These are phyloP conservation scores for Salvia rosmarinus DNA, from an alignment of 257 asterid species.

Conservation along the genomic window DNA sequence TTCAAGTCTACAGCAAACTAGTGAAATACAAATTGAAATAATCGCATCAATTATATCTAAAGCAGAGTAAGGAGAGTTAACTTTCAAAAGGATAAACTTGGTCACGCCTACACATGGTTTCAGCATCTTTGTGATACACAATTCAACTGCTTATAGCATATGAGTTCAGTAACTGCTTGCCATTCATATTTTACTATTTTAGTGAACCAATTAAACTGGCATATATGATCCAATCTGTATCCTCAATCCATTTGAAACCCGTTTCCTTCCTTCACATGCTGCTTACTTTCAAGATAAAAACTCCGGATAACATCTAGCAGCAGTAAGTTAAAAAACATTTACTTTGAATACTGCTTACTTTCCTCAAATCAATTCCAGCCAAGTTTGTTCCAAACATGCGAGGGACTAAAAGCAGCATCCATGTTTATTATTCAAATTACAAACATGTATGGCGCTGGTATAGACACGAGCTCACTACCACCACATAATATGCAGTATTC, in stretches of 20 bases:
- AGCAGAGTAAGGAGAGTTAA: background rate
- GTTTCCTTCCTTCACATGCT: background rate
- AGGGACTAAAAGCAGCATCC: conserved; percentile 18
- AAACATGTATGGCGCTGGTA: background rate
- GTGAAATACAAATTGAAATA: conserved; percentile 16
- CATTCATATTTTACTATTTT: no score
- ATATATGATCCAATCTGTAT: conserved; percentile 18
- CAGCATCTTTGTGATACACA: background rate
- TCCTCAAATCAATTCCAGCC: background rate
- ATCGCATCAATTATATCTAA: background rate
- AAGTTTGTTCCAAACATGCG: conserved; percentile 6
- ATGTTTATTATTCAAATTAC: background rate
- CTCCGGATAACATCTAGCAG: background rate
- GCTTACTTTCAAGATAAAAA: conserved; percentile 3
- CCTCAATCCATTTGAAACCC: conserved; percentile 6
- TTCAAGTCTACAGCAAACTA: conserved; percentile 9
- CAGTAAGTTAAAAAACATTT: background rate
- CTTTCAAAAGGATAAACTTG: background rate
- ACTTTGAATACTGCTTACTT: background rate
- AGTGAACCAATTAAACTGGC: no score
- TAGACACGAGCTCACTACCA: background rate
- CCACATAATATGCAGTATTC: no score
- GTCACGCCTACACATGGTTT: background rate
- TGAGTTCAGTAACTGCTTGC: background rate
- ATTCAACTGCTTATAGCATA: background rate